Evolutionary conservation across 345 rosid genomes (phyloP).

Genomic region (Syzygium oleosum): DNA sequence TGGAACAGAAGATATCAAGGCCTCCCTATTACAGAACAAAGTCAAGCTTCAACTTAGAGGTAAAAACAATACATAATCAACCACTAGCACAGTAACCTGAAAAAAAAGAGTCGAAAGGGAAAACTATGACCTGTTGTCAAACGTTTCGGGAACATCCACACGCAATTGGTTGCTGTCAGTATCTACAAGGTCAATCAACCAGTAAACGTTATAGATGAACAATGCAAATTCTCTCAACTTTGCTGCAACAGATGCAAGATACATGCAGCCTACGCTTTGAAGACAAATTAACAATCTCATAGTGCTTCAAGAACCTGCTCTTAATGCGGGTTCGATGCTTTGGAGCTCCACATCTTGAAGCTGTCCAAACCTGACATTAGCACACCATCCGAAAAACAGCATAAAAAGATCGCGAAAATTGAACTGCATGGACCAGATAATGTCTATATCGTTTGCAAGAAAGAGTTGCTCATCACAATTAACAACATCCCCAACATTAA

Average conservation of each 20-base stretch:
- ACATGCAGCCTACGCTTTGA: not conserved
- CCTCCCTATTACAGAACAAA: slow-evolving; percentile 33
- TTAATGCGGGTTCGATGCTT: slow-evolving; percentile 63
- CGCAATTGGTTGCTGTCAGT: slow-evolving; percentile 56
- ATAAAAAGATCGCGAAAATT: not conserved
- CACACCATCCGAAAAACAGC: not conserved
- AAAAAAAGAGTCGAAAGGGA: not conserved
- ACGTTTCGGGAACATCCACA: slow-evolving; percentile 62
- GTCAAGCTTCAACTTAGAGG: not conserved
- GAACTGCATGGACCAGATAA: not conserved
- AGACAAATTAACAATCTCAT: not conserved
- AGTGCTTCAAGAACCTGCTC: slow-evolving; percentile 52
- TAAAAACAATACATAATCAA: not conserved
- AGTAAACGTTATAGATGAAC: not conserved
- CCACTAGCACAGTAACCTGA: not conserved
- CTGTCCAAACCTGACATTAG: slow-evolving; percentile 71
- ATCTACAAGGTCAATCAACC: slow-evolving; percentile 21
- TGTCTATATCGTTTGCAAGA: not conserved
- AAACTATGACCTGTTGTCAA: slow-evolving; percentile 43
- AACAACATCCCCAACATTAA: not conserved
- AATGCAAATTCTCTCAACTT: not conserved
- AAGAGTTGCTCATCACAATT: not conserved
- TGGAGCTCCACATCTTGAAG: slow-evolving; percentile 78
- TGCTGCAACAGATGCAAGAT: not conserved
- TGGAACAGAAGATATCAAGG: slow-evolving; percentile 50